Base-by-base conservation (phyloP, 345 rosid species). In the Nephelium lappaceum region DNA sequence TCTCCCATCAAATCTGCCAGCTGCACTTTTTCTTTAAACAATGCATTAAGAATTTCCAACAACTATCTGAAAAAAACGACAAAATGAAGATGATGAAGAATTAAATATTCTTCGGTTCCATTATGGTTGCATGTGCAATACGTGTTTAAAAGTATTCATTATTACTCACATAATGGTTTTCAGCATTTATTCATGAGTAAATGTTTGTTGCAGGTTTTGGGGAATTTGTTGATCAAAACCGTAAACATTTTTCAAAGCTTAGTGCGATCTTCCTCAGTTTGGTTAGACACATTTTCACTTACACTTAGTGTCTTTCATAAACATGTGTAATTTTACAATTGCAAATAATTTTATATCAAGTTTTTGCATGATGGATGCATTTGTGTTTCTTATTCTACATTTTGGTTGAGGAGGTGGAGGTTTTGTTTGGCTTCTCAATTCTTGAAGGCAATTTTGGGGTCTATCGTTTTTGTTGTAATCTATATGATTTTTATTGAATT, bases 241-340 rank as follows among this genome's bases (percentile, higher is more conserved):
- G 89, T 72, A 89, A 86, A 75, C 88, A 85, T 45, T 83, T 92
- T 67, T 92, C 97, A 43, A 89, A 81, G 79, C 81, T 93, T 76
- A 91, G 84, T 71, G 92, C 97, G 8, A 66, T 92, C 80, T 84
- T 88, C 81, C 97, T 95, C 75, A 82, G 95, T 83, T 83, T 95
- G 83, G 98, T 93, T 85, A 86, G 90, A 42, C 72, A 45, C 12
- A 7, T 45, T 65, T 73, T 67, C 57, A 65, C 69, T 57, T 77
- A 14, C 57, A 23, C 76, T 66, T 15, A 57, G 75, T 66, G 19
- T 24, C 55, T 72, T 47, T 21, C 36, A 31, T 31, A 31, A 31
- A 31, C 36, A 31, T 31, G 36, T 45, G 11, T 45, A 45, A 45
- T 45, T 61, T 57, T 31, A 31, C 36, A 31, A 31, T 36, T 4